phyloP scores from a whole-genome alignment of 208 protist species.

The Zelonia costaricensis region DNA sequence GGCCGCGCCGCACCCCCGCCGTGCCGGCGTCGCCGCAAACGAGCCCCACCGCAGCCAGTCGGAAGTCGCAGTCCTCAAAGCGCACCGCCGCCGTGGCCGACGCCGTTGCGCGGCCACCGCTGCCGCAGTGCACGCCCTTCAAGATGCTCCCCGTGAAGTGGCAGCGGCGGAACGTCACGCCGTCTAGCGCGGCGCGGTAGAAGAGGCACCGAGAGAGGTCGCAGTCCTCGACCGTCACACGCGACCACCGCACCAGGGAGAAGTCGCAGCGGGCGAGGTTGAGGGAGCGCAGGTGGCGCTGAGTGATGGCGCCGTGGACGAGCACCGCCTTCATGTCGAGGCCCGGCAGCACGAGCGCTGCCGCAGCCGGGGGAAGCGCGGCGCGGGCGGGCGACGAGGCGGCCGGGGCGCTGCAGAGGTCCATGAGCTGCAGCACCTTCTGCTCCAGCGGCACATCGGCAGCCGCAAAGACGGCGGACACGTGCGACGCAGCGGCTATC shows the following conservation, averaged over 20 bases:
- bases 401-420: neutral
- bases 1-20: neutral
- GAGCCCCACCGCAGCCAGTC: slow-evolving; percentile 54
- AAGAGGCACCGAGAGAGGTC: slow-evolving; percentile 64
- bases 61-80: slow-evolving; percentile 62
- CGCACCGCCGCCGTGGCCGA: slow-evolving; percentile 5
- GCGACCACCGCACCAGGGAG: slow-evolving; percentile 45
- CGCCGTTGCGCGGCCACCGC: slow-evolving; percentile 1
- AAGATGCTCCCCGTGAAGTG: slow-evolving; percentile 56
- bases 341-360: slow-evolving; percentile 53
- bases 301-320: slow-evolving; percentile 26
- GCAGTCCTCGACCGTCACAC: slow-evolving; percentile 40
- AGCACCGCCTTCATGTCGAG: slow-evolving; percentile 72
- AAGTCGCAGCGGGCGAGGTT: slow-evolving; percentile 58
- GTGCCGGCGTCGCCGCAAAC: neutral
- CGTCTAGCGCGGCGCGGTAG: slow-evolving; percentile 35
- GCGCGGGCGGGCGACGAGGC: slow-evolving; percentile 4
- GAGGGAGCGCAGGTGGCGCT: slow-evolving; percentile 32
- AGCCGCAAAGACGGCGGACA: neutral
- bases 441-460: slow-evolving; percentile 18
- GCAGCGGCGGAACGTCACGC: slow-evolving; percentile 55
- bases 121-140: slow-evolving; percentile 35
- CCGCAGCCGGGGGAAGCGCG: slow-evolving; percentile 11
- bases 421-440: slow-evolving; percentile 24
- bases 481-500: neutral